Percentiles rank a stretch among this genome's conserved stretches.
Conservation (phyloP, 495 filamentous ascomycete genomes). For the Clavariopsis aquatica region DNA sequence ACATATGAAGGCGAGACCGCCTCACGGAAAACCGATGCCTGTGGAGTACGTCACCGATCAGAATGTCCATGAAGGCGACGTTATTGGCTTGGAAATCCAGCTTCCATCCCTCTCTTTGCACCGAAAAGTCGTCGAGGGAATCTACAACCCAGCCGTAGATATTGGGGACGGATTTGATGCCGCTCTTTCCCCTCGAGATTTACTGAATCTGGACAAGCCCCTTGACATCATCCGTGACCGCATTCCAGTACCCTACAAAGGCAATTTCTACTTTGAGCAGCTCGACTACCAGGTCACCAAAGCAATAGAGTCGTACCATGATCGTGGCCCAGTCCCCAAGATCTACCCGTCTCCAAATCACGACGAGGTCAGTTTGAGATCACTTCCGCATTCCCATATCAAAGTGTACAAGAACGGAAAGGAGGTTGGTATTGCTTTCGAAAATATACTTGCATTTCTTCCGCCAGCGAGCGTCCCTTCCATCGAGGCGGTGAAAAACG, state of each 20-base stretch:
- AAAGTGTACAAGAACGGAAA: slow-evolving; percentile 90
- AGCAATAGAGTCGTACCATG: slow-evolving; percentile 82
- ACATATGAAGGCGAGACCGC: slow-evolving; percentile 40
- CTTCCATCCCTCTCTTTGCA: slow-evolving; percentile 83
- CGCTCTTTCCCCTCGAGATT: slow-evolving; percentile 26
- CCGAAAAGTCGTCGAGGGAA: slow-evolving; percentile 80
- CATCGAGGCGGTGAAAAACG: slow-evolving; percentile 68
- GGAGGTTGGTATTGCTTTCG: slow-evolving; percentile 83
- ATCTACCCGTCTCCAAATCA: slow-evolving; percentile 67
- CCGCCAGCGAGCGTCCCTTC: slow-evolving; percentile 83
- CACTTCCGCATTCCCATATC: slow-evolving; percentile 81
- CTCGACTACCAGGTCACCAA: slow-evolving; percentile 89
- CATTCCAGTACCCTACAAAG: slow-evolving; percentile 89
- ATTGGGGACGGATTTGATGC: slow-evolving; percentile 57
- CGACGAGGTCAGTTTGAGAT: slow-evolving; percentile 69
- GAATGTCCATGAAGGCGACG: slow-evolving; percentile 73
- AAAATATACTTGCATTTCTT: slow-evolving; percentile 84
- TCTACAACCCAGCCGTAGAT: slow-evolving; percentile 82
- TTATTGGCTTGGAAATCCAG: slow-evolving; percentile 91
- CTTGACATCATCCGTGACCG: slow-evolving; percentile 89
- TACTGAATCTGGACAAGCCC: slow-evolving; percentile 41
- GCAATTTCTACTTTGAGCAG: slow-evolving; percentile 90
- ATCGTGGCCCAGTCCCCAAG: slow-evolving; percentile 57
- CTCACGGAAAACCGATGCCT: slow-evolving; percentile 61
- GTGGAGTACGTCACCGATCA: slow-evolving; percentile 41